Evolutionary conservation across 352 stramenopile species (phyloP), one percentile per base, ranked within the genome.

Genomic region (Globisporangium yorkense): DNA sequence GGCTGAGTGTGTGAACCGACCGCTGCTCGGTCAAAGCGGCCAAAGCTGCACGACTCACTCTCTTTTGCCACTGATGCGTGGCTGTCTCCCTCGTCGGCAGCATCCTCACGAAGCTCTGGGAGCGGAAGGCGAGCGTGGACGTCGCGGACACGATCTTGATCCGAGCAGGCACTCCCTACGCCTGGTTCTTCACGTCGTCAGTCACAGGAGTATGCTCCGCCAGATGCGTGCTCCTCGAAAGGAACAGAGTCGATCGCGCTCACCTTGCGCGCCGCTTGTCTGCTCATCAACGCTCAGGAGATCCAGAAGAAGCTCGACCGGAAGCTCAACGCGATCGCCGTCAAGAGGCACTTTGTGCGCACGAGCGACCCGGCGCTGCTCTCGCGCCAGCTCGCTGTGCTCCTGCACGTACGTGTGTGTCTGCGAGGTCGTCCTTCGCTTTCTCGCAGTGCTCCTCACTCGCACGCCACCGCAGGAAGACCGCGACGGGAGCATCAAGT

Each of bases 101-200:
- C 37, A 54, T 89, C 41, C 87, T 86, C 63, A 62, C 57, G 39
- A 68, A 71, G 43, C 65, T 89, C 5, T 89, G 74, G 68, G 76
- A 89, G 51, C 72, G 33, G 45, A 85, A 75, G 61, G 60, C 67
- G 15, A 84, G 83, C 55, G 46, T 89, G 1, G 79, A 89, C 41
- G 83, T 89, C 46, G 68, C 61, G 15, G 79, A 89, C 66, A 69
- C 73, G 5, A 67, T 89, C 27, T 18, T 87, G 18, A 71, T 89
- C 51, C 40, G 62, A 9, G 66, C 71, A n/a, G 79, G 79, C 18
- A 66, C 29, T 21, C 66, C 67, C 8, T 58, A 49, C 8, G 72
- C 79, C 39, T 89, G 79, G 79, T 89, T 74, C 62, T 86, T 77
- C 62, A 87, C 79, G 3, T 89, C 79, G 4, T 54, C 74, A 3